Conservation (phyloP, 2,329 filamentous ascomycete genomes). For the Didymella pinodella region DNA sequence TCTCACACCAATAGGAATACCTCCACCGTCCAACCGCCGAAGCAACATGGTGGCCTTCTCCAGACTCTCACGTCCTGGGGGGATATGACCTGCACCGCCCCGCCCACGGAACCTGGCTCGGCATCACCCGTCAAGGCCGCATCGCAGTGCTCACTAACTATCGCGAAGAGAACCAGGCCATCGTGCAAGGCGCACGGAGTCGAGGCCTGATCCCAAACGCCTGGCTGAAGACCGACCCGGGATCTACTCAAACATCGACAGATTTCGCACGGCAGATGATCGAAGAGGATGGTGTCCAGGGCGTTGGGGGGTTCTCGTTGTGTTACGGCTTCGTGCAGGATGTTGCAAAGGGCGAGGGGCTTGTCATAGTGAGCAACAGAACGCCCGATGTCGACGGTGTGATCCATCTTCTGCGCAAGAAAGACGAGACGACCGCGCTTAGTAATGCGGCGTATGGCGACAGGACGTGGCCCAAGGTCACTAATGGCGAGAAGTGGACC, state of each 20-base stretch:
- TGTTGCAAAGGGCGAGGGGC: slow-evolving; percentile 45
- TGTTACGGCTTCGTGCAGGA: slow-evolving; percentile 65
- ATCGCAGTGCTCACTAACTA: slow-evolving; percentile 71
- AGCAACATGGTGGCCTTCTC: slow-evolving; percentile 67
- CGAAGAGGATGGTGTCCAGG: slow-evolving; percentile 61
- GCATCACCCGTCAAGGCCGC: slow-evolving; percentile 67
- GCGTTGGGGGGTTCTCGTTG: slow-evolving; percentile 70
- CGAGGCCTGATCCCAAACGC: slow-evolving; percentile 67
- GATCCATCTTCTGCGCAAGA: slow-evolving; percentile 58
- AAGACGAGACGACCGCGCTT: slow-evolving; percentile 64
- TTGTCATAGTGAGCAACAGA: slow-evolving; percentile 70
- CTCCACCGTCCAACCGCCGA: slow-evolving; percentile 66
- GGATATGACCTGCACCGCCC: slow-evolving; percentile 68
- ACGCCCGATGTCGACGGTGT: slow-evolving; percentile 61
- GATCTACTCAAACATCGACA: slow-evolving; percentile 52
- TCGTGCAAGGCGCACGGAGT: slow-evolving; percentile 58
- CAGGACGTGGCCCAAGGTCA: slow-evolving; percentile 68
- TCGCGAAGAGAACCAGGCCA: slow-evolving; percentile 59
- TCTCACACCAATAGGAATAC: slow-evolving; percentile 60
- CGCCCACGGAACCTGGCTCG: slow-evolving; percentile 70
- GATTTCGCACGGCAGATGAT: slow-evolving; percentile 64
- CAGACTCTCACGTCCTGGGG: slow-evolving; percentile 64
- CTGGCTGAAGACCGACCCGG: slow-evolving; percentile 59
- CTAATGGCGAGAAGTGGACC: slow-evolving; percentile 64
- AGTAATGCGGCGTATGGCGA: slow-evolving; percentile 69